Conservation (phyloP, 225 moss, liverwort and hornwort genomes). For the Thuidium tamariscinum region DNA sequence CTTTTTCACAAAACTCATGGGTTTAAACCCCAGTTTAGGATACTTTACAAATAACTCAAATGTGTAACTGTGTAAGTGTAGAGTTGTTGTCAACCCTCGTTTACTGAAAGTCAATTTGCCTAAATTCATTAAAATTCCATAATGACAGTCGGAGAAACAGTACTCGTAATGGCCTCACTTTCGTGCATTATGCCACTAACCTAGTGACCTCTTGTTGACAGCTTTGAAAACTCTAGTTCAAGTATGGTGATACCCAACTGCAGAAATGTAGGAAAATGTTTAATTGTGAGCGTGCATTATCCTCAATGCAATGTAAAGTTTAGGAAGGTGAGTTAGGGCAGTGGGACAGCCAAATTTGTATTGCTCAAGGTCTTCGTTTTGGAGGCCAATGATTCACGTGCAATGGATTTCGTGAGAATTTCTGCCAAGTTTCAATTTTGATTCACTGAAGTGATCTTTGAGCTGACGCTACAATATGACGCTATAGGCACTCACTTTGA, state of each 20-base stretch:
- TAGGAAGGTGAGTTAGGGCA: background rate
- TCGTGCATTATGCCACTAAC: background rate
- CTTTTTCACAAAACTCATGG: too few relatives aligned
- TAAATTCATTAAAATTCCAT: too few relatives aligned
- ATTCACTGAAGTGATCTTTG: background rate
- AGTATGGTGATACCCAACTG: background rate
- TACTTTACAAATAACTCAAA: too few relatives aligned
- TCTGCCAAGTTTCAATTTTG: too few relatives aligned
- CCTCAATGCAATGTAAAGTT: background rate
- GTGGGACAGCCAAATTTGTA: background rate
- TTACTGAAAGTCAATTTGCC: too few relatives aligned
- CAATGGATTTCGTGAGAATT: background rate
- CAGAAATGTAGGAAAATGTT: background rate
- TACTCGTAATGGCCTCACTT: background rate
- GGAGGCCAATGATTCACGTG: background rate
- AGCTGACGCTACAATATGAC: background rate
- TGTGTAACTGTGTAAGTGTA: too few relatives aligned
- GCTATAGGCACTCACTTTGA: background rate
- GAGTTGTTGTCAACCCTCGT: too few relatives aligned
- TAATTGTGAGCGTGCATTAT: background rate
- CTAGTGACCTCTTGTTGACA: background rate
- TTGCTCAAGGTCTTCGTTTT: background rate
- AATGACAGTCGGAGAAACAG: too few relatives aligned
- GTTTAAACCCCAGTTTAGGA: too few relatives aligned
- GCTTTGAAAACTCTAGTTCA: background rate